These are phyloP conservation scores for Scenedesmus sp. DNA, from an alignment of 163 green algal genomes.

Conservation along the genomic window DNA sequence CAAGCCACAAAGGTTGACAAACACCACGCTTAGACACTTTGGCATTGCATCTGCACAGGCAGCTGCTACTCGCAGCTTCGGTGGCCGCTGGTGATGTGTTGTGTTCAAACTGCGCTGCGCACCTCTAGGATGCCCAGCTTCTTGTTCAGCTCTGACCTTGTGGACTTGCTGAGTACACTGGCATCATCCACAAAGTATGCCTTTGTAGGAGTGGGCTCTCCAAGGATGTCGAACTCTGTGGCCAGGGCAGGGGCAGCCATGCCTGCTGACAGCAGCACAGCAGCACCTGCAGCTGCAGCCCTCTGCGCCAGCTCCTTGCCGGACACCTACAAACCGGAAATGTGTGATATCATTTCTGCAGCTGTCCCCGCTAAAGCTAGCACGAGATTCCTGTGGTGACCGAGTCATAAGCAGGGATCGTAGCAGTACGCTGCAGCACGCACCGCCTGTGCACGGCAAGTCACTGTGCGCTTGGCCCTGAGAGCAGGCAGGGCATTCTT, in stretches of 20 bases:
- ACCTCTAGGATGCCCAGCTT: constrained; percentile 87
- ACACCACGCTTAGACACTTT: neutral
- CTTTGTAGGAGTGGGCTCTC: constrained; percentile 72
- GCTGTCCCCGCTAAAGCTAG: neutral
- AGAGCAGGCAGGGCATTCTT: neutral
- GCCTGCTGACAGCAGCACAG: constrained; percentile 59
- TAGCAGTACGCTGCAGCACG: neutral
- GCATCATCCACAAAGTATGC: constrained; percentile 95
- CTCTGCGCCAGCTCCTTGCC: constrained; percentile 54
- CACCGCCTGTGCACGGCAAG: constrained; percentile 32
- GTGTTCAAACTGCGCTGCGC: neutral
- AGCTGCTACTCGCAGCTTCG: neutral
- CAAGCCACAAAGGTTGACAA: neutral
- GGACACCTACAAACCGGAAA: neutral
- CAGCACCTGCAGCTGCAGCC: constrained; percentile 61
- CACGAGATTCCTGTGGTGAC: constrained; percentile 4
- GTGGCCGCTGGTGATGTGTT: neutral
- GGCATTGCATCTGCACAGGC: neutral
- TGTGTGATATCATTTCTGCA: neutral
- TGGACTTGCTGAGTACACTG: constrained; percentile 88
- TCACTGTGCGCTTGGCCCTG: neutral
- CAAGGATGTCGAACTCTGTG: constrained; percentile 86
- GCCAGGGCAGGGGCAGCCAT: constrained; percentile 56
- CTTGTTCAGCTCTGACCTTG: constrained; percentile 82
- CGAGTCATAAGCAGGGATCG: neutral